phyloP scores from a whole-genome alignment of 345 rosid species.

The Eutrema japonicum region DNA sequence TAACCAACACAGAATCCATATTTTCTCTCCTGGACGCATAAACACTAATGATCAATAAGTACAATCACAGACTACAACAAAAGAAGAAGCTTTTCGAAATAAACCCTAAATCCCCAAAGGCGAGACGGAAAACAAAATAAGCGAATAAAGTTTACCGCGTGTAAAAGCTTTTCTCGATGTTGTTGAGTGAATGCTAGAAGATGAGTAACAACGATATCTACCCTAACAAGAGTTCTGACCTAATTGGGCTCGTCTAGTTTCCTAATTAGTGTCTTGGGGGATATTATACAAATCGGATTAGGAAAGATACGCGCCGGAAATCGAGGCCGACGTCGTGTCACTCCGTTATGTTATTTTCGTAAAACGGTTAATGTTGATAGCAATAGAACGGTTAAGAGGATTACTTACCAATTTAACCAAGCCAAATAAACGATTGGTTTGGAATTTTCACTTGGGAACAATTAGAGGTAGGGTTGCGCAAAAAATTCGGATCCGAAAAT shows the following conservation, averaged over 20 bases:
- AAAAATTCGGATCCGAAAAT: no score
- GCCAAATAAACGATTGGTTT: no score
- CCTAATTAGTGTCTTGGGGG: not conserved
- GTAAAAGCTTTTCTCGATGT: not conserved
- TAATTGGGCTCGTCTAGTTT: not conserved
- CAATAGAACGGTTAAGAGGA: no score
- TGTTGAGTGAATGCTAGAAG: not conserved
- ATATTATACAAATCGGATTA: not conserved
- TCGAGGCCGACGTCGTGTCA: no score
- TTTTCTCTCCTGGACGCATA: constrained; percentile 2
- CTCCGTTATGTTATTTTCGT: no score
- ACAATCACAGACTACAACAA: not conserved
- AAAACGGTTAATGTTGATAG: no score
- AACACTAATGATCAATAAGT: not conserved
- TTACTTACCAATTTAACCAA: no score
- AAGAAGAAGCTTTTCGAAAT: not conserved
- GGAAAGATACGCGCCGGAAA: not conserved
- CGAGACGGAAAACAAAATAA: not conserved
- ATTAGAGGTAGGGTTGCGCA: no score
- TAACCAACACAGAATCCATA: constrained; percentile 66
- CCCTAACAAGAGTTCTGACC: not conserved
- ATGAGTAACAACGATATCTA: not conserved
- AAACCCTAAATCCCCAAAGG: not conserved
- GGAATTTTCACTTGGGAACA: no score
- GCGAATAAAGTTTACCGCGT: not conserved